Evolutionary conservation across 2,329 filamentous ascomycete species (phyloP).

Genomic region (Triangularia setosa): DNA sequence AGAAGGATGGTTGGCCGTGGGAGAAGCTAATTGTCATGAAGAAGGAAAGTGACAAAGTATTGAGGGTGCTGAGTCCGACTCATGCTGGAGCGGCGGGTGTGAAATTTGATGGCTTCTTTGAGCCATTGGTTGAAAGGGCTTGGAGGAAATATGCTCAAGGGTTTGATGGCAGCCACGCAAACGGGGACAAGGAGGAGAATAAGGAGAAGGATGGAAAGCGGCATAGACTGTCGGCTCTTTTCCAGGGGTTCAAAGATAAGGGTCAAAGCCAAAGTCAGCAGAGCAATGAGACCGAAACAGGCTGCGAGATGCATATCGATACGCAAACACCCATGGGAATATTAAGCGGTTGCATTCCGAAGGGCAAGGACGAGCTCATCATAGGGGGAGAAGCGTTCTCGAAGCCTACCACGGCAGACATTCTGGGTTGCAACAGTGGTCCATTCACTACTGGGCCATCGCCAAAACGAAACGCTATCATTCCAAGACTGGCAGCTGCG

Average conservation of each 20-base stretch:
- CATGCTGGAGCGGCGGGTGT: constrained; percentile 41
- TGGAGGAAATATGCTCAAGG: constrained; percentile 37
- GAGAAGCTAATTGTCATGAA: constrained; percentile 47
- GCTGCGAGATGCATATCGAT: constrained; percentile 49
- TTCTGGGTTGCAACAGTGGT: constrained; percentile 63
- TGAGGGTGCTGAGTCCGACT: constrained; percentile 44
- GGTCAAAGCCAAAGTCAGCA: not conserved
- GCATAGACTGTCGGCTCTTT: not conserved
- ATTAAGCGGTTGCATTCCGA: constrained; percentile 46
- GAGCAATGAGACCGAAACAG: not conserved
- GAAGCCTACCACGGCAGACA: constrained; percentile 57
- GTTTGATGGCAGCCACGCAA: not conserved
- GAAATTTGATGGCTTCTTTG: constrained; percentile 42
- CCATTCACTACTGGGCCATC: constrained; percentile 49
- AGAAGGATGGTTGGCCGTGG: constrained; percentile 57
- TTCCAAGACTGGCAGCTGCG: constrained; percentile 46
- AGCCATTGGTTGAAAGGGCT: constrained; percentile 40
- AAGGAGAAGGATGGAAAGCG: constrained; percentile 1
- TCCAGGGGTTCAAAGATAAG: not conserved
- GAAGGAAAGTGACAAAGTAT: constrained; percentile 24
- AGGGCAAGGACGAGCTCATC: constrained; percentile 36
- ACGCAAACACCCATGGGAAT: constrained; percentile 59
- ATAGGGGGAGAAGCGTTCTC: constrained; percentile 44
- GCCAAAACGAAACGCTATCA: constrained; percentile 38
- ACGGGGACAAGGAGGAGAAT: not conserved